A percentile compares a stretch with the other conserved stretches of the same genome.
These are phyloP conservation scores for Diospyros kaki DNA, from an alignment of 148 eudicot genomes.

Conservation along the genomic window DNA sequence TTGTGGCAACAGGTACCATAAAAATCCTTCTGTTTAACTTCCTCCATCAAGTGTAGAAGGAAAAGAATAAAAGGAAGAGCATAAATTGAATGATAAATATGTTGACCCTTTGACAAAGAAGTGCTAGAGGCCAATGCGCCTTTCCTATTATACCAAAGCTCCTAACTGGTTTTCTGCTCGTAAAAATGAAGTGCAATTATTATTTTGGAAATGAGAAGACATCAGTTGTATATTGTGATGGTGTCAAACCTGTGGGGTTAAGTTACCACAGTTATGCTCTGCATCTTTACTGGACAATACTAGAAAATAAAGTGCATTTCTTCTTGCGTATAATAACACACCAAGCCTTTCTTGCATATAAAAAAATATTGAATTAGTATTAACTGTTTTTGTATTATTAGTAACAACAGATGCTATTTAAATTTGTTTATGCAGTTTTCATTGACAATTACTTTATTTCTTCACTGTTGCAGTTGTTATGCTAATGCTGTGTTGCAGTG, in stretches of 20 bases:
- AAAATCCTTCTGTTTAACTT: not conserved
- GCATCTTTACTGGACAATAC: not conserved
- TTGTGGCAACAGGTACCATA: slow-evolving; percentile 82
- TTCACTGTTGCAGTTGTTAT: slow-evolving; percentile 75
- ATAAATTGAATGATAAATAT: not conserved
- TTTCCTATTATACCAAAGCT: not conserved
- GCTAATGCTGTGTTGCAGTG: slow-evolving; percentile 99
- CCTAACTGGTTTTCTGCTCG: not conserved
- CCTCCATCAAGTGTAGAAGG: not conserved
- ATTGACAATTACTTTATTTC: slow-evolving; percentile 8
- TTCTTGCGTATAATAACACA: too few species aligned
- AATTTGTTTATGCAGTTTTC: slow-evolving; percentile 6
- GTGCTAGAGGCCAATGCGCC: not conserved
- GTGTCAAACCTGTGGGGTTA: not conserved
- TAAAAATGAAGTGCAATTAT: not conserved
- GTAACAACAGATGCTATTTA: not conserved
- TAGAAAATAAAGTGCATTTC: not conserved
- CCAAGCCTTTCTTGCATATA: too few species aligned
- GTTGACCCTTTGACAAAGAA: not conserved
- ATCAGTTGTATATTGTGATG: slow-evolving; percentile 1
- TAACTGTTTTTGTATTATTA: too few species aligned
- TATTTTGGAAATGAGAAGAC: not conserved
- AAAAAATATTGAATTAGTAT: too few species aligned
- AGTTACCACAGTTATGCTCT: not conserved
- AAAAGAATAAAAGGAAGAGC: not conserved